Base-by-base conservation (phyloP, 2,329 filamentous ascomycete species). In the Apiospora malaysiana region DNA sequence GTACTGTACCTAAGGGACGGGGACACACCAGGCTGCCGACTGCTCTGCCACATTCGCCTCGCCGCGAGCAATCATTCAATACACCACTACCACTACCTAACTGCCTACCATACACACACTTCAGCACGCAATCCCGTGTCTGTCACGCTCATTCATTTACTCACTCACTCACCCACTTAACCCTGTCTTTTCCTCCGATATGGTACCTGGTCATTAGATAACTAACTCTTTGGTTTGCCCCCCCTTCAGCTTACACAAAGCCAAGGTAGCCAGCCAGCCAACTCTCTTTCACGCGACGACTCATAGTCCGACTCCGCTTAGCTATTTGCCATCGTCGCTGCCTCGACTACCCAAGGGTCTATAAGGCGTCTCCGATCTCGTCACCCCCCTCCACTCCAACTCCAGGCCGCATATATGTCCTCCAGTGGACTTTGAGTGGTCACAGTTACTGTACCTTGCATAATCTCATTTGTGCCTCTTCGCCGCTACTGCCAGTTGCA, bases 361-460 rank as follows among this genome's bases (percentile, higher is more conserved):
- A 77, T 76, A 78, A 75, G 74, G 72, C 68, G 69, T 71, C 72
- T 73, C 67, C 66, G 67, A 49, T 68, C 67, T 68, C 67, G 73
- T 49, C 68, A 63, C 46, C 43, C 56, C 56, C 71, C 67, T 66
- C 69, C 56, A 73, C 72, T 70, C 59, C 69, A 63, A n/a, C 27
- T 63, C 56, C 69, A 68, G 68, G 72, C 71, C 71, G 71, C 72
- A 70, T 70, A 71, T 49, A 72, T 74, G 77, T 72, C 71, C 68
- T 69, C 69, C 56, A 74, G 72, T 72, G 73, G 72, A 75, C 27
- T 72, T 74, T 71, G 59, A 71, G 75, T 76, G 77, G 77, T 78
- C 77, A 75, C 75, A 77, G 74, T 69, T 71, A 32, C 40, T 69
- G 77, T 79, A 79, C 78, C 78, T 80, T 80, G 78, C 78, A 80